Evolutionary conservation across 2,329 filamentous ascomycete species (phyloP), one percentile per base, ranked within the genome.

Genomic region (Dactylonectria estremocensis): DNA sequence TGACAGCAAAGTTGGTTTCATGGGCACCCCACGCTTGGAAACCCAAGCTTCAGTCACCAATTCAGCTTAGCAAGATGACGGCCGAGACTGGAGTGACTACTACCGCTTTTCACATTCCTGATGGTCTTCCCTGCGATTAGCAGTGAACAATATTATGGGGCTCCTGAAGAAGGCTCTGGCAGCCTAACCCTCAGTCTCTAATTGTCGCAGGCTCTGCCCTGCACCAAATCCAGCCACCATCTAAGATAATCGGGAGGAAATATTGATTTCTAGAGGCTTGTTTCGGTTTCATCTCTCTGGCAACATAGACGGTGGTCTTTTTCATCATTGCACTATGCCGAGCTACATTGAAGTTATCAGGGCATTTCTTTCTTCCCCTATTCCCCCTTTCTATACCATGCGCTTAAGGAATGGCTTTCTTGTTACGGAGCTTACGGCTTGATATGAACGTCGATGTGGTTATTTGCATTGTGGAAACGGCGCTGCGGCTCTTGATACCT

Each of bases 391-490:
- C 43, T 33, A 50, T 33, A 61, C 46, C 20, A 14, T 56, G 7
- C 24, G 45, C 22, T 6, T 50, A 48, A 52, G 45, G 50, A n/a
- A 28, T 45, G 45, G 63, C 10, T 66, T 35, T 61, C 24, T 35
- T 61, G 40, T 55, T 40, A 52, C 20, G 57, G 50, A 31, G 35
- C 31, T 31, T 59, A 61, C 16, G 53, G 49, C 58, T 58, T 61
- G 58, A 52, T 57, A 61, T n/a, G 46, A 66, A 53, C 35, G n/a
- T 54, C 24, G 14, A n/a, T 37, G 48, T 54, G 33, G 14, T 45
- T 31, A 46, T 61, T 62, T 61, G 58, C 58, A 62, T 66, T 58
- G 10, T 22, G 55, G 24, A 58, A 54, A 35, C 50, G 55, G 55
- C 55, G 55, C 55, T 58, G 40, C 28, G 55, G 55, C 45, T 58